Evolutionary conservation across 257 asterid species (phyloP).

Genomic region (Paulownia fortunei): DNA sequence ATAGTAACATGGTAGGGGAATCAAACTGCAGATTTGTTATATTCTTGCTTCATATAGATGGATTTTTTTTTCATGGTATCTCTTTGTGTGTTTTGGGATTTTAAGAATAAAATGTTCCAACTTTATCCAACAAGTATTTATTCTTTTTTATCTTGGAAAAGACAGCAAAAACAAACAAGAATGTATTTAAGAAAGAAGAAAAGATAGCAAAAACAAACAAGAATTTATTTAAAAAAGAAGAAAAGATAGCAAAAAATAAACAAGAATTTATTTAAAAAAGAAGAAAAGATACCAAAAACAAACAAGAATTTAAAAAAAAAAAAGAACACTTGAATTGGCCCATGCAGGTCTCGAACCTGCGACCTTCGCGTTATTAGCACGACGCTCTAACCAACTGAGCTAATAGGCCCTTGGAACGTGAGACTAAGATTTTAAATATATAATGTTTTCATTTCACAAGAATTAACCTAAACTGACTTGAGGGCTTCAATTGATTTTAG

Average conservation of each 20-base stretch:
- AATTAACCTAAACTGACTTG: too few species aligned
- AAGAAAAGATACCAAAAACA: neutral
- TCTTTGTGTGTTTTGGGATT: neutral
- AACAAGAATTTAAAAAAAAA: too few species aligned
- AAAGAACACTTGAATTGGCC: too few species aligned
- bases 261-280: too few species aligned
- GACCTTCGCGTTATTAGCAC: conserved; percentile 78
- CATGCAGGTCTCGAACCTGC: conserved; percentile 73
- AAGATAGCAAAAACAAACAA: neutral
- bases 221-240: too few species aligned
- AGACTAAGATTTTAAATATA: neutral
- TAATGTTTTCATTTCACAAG: too few species aligned
- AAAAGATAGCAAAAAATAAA: too few species aligned
- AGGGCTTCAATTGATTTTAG: neutral
- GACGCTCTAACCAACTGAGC: conserved; percentile 82
- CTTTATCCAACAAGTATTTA: neutral
- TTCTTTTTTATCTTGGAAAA: too few species aligned
- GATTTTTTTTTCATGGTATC: neutral
- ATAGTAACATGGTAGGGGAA: neutral
- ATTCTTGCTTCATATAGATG: neutral
- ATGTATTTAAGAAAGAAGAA: too few species aligned
- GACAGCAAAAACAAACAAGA: too few species aligned
- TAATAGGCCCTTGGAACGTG: conserved; percentile 50
- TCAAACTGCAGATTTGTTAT: neutral
- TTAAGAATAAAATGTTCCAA: neutral